phyloP scores from a whole-genome alignment of 129 eudicot species.

The Tagetes patula region DNA sequence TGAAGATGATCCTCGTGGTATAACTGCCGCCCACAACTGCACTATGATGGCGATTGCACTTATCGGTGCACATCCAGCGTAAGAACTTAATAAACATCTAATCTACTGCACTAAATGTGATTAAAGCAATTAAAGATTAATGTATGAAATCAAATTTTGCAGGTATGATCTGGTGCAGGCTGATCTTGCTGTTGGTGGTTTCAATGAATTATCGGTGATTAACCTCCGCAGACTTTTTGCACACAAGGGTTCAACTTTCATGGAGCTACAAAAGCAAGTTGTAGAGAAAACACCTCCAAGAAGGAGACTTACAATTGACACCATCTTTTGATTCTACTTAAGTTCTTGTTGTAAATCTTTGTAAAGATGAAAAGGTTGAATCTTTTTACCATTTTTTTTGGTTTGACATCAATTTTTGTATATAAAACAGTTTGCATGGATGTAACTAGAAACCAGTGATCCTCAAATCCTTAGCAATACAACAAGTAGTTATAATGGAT shows the following conservation, averaged over 20 bases:
- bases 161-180: conserved; percentile 94
- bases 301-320: conserved; percentile 74
- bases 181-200: conserved; percentile 88
- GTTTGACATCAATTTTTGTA: conserved; percentile 25
- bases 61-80: conserved; percentile 98
- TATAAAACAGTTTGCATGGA: conserved; percentile 17
- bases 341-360: conserved; percentile 35
- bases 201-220: conserved; percentile 85
- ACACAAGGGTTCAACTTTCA: conserved; percentile 68
- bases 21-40: conserved; percentile 97
- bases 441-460: conserved; percentile 16
- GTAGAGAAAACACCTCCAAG: conserved; percentile 69
- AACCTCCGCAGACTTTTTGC: conserved; percentile 84
- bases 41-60: conserved; percentile 96
- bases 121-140: background rate
- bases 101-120: conserved; percentile 5
- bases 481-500: background rate
- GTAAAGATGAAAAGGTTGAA: conserved; percentile 30
- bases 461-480: conserved; percentile 10
- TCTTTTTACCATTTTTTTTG: background rate
- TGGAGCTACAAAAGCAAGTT: conserved; percentile 86
- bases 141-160: conserved; percentile 34
- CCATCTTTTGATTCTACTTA: conserved; percentile 55
- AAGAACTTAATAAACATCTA: conserved; percentile 26
- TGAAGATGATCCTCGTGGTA: conserved; percentile 94